Percentiles rank a stretch among this genome's conserved stretches.
phyloP scores from a whole-genome alignment of 768 basidiomycete species.

The Filobasidium wieringae region DNA sequence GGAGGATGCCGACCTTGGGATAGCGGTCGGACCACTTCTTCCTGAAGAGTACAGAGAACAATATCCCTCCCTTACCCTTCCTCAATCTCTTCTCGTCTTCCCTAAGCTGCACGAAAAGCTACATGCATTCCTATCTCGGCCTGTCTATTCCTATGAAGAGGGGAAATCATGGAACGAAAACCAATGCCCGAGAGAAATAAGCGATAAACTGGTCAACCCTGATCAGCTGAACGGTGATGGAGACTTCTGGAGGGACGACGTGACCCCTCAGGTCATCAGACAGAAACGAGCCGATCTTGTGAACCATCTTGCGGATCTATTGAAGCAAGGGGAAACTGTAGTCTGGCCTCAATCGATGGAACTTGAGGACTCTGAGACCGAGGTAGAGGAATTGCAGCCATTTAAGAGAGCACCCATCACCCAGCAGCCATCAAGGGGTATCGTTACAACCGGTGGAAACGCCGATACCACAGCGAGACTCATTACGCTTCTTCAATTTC shows the following conservation, averaged over 20 bases:
- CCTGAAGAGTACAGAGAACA: neutral
- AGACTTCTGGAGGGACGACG: constrained; percentile 31
- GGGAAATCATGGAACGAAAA: constrained; percentile 20
- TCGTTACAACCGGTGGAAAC: constrained; percentile 41
- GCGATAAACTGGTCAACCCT: constrained; percentile 37
- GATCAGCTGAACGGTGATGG: constrained; percentile 38
- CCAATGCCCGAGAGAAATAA: constrained; percentile 31
- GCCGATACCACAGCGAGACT: constrained; percentile 39
- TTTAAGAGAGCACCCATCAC: neutral
- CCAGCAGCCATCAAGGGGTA: constrained; percentile 25
- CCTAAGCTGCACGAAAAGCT: constrained; percentile 16
- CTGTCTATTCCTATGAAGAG: constrained; percentile 18
- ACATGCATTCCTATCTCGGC: constrained; percentile 28
- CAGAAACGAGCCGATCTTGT: constrained; percentile 30
- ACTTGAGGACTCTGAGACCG: no score
- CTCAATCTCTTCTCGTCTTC: neutral
- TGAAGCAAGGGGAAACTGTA: constrained; percentile 24
- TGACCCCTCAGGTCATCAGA: constrained; percentile 25
- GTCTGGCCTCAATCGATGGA: constrained; percentile 15
- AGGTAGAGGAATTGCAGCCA: constrained; percentile 1
- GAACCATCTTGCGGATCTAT: constrained; percentile 23
- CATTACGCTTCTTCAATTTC: constrained; percentile 36
- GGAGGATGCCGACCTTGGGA: no score
- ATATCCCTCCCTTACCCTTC: neutral
- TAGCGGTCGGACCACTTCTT: neutral